Evolutionary conservation across 139 green algal species (phyloP).

Genomic region (Edaphochlamys debaryana): DNA sequence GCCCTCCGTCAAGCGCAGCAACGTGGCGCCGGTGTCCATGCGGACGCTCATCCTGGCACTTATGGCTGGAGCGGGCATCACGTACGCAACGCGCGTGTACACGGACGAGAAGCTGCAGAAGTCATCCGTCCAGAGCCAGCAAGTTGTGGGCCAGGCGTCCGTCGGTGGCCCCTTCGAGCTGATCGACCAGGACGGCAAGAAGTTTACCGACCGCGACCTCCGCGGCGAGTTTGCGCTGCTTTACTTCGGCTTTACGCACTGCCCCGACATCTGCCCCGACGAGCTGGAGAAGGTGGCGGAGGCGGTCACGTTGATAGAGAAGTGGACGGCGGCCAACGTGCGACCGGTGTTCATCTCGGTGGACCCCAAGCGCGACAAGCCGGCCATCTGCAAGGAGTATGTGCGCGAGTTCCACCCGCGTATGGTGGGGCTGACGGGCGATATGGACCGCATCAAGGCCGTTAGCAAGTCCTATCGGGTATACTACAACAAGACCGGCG

Average conservation of each 20-base stretch:
- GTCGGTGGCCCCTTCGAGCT: slow-evolving; percentile 94
- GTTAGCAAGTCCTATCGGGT: slow-evolving; percentile 79
- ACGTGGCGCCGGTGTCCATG: slow-evolving; percentile 40
- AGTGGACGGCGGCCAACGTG: slow-evolving; percentile 56
- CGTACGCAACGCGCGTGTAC: slow-evolving; percentile 43
- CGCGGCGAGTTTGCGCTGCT: slow-evolving; percentile 89
- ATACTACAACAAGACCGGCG: slow-evolving; percentile 89
- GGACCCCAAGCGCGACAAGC: slow-evolving; percentile 92
- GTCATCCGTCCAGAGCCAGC: slow-evolving; percentile 57
- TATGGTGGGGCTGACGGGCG: slow-evolving; percentile 94
- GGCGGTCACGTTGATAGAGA: slow-evolving; percentile 72
- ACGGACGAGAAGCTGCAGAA: slow-evolving; percentile 55
- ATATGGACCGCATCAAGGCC: slow-evolving; percentile 72
- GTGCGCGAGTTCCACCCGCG: slow-evolving; percentile 95
- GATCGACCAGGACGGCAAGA: slow-evolving; percentile 81
- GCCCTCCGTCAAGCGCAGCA: not conserved
- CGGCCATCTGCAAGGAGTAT: slow-evolving; percentile 69
- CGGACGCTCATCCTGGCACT: slow-evolving; percentile 40
- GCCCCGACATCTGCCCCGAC: slow-evolving; percentile 98
- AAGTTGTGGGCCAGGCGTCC: slow-evolving; percentile 80
- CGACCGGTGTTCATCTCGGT: slow-evolving; percentile 95
- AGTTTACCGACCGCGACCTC: slow-evolving; percentile 84
- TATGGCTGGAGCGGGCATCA: slow-evolving; percentile 48
- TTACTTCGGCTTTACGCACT: slow-evolving; percentile 99
- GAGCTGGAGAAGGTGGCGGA: slow-evolving; percentile 96